Evolutionary conservation across 1,139 yeast genomes (phyloP), one percentile per base, ranked within the genome.

Genomic region (Magnusiomyces suaveolens): DNA sequence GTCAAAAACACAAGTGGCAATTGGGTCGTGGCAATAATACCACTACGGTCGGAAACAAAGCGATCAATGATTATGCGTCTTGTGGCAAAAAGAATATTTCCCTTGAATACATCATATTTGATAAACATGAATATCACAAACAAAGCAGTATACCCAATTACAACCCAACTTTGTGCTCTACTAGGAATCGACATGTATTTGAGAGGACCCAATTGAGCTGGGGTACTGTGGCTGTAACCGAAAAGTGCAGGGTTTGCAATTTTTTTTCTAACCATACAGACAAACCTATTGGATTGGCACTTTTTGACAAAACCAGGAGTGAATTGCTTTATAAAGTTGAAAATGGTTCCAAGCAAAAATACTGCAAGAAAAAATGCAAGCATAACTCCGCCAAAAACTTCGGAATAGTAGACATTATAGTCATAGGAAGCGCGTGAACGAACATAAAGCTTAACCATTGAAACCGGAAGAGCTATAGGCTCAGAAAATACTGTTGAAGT

Each of bases 21-120:
- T 57, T 78, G 69, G 56, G 38, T 57, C 52, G 10, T 56, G 51
- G 1, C 41, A 44, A 83, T 64, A 36, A 82, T 74, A 33, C 87
- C 85, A 0, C 84, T 69, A 58, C 90, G 72, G 48, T 76, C 82
- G 0, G 80, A 81, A 56, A 74, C 65, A 60, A 66, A 74, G 54
- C 59, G 65, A 25, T 46, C 32, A 16, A 52, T 16, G 36, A 48
- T 52, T 2, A 16, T 14, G 16, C 32, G 18, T 16, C 26, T 18
- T 20, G 52, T 16, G 23, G 48, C 16, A 21, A 25, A 54, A 10
- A 43, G 52, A 1, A 43, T 44, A 50, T 56, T 51, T 10, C 33
- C 54, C 4, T 32, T 36, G 24, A 52, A 49, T 24, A 48, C 46
- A 10, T 50, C 49, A 26, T 53, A 53, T 8, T 57, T 56, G 24